Conservation (phyloP, 176 grass and related monocot genomes). For the Urochloa ruziziensis region DNA sequence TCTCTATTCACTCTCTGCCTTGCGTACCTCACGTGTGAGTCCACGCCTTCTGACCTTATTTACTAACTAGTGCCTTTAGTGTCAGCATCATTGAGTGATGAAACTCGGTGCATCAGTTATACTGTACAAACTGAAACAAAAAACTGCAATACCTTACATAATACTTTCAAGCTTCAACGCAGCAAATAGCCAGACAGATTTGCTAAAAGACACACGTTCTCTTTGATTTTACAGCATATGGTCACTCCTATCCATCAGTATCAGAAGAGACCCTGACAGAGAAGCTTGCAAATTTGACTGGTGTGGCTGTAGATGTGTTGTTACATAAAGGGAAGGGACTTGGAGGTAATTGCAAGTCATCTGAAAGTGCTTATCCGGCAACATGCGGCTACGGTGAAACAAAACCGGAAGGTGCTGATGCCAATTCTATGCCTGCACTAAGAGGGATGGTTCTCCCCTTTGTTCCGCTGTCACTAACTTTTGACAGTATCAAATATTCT, state of each 20-base stretch:
- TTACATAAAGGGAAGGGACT: background rate
- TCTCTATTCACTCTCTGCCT: constrained; percentile 2
- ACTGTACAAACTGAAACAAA: background rate
- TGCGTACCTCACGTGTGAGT: constrained; percentile 17
- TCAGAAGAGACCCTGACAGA: background rate
- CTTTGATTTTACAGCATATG: constrained; percentile 22
- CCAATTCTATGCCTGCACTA: background rate
- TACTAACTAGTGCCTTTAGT: background rate
- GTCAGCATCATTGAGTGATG: background rate
- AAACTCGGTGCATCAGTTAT: background rate
- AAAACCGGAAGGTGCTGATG: background rate
- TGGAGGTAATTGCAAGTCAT: background rate
- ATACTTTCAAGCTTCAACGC: background rate
- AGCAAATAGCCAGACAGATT: background rate
- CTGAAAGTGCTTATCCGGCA: background rate
- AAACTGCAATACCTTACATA: background rate
- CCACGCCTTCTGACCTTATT: background rate
- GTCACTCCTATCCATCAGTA: background rate
- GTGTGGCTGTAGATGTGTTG: background rate
- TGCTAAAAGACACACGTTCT: background rate
- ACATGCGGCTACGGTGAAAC: background rate
- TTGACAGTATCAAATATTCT: constrained; percentile 5
- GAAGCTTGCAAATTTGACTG: constrained; percentile 12
- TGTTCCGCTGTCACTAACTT: background rate
- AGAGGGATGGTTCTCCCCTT: constrained; percentile 7